Conservation (phyloP, 495 filamentous ascomycete species). For the Penicillium simplicissimum region DNA sequence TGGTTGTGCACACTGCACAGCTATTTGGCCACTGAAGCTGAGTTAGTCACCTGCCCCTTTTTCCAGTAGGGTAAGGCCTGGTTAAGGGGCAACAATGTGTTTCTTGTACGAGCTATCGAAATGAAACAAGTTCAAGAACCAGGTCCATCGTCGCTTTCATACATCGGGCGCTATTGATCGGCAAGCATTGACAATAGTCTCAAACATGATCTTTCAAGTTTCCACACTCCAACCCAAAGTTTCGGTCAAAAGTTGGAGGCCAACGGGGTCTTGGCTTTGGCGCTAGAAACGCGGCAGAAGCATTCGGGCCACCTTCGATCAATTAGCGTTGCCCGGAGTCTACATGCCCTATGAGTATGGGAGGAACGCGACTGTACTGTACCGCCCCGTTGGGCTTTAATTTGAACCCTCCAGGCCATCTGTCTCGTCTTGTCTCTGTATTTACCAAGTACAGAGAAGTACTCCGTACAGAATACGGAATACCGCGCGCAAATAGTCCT, state of each 20-base stretch:
- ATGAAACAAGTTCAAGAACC: background rate
- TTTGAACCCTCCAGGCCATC: conserved; percentile 10
- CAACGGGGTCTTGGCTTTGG: conserved; percentile 35
- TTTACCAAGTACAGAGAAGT: background rate
- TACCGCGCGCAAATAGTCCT: background rate
- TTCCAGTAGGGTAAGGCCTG: background rate
- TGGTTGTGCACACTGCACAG: background rate
- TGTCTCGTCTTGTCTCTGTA: conserved; percentile 2
- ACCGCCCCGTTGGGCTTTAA: conserved; percentile 20
- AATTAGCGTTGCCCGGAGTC: conserved; percentile 23
- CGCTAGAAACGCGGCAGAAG: conserved; percentile 43
- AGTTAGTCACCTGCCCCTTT: background rate
- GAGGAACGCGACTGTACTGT: conserved; percentile 14
- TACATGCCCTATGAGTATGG: conserved; percentile 9
- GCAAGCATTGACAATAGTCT: background rate
- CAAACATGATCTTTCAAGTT: background rate
- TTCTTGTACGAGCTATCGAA: background rate
- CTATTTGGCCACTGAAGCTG: background rate
- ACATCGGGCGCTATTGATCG: background rate
- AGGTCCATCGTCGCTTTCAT: background rate
- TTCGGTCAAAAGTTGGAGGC: conserved; percentile 14
- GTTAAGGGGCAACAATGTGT: background rate
- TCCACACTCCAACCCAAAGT: conserved; percentile 13
- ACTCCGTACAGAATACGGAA: background rate
- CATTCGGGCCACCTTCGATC: conserved; percentile 23